Conservation (phyloP, 73 alveolate genomes). For the Blepharisma japonicum region DNA sequence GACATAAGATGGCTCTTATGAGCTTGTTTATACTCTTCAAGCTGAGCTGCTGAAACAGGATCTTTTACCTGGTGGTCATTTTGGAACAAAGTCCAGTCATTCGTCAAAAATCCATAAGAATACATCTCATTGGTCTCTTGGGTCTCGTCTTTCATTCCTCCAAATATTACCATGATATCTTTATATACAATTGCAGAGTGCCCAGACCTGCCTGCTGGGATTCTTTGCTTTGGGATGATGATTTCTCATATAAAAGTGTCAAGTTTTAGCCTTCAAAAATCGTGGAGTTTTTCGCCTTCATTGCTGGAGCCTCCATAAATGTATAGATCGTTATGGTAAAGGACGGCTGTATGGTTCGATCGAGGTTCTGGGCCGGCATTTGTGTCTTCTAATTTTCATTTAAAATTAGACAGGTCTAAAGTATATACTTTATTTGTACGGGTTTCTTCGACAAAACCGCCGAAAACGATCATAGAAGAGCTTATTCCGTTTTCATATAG, state of each 20-base stretch:
- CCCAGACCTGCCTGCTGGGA: constrained; percentile 70
- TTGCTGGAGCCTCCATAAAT: constrained; percentile 63
- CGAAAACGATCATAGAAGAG: constrained; percentile 68
- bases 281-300: constrained; percentile 59
- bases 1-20: constrained; percentile 29
- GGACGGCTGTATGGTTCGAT: constrained; percentile 76
- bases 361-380: constrained; percentile 55
- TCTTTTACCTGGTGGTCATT: constrained; percentile 65
- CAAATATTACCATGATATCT: constrained; percentile 76
- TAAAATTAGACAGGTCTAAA: constrained; percentile 32
- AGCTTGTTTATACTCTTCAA: constrained; percentile 60
- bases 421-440: constrained; percentile 46
- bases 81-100: constrained; percentile 44
- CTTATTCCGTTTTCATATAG: constrained; percentile 52
- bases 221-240: neutral
- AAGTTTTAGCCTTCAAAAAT: constrained; percentile 40
- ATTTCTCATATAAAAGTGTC: constrained; percentile 39
- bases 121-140: constrained; percentile 54
- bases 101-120: constrained; percentile 44
- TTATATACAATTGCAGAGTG: constrained; percentile 79
- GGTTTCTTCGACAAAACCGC: constrained; percentile 79
- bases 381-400: constrained; percentile 46
- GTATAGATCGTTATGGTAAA: constrained; percentile 44
- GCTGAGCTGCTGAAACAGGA: constrained; percentile 66
- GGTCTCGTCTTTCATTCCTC: constrained; percentile 82